phyloP scores from a whole-genome alignment of 1,284 basidiomycete species.

The Baeospora myosura region DNA sequence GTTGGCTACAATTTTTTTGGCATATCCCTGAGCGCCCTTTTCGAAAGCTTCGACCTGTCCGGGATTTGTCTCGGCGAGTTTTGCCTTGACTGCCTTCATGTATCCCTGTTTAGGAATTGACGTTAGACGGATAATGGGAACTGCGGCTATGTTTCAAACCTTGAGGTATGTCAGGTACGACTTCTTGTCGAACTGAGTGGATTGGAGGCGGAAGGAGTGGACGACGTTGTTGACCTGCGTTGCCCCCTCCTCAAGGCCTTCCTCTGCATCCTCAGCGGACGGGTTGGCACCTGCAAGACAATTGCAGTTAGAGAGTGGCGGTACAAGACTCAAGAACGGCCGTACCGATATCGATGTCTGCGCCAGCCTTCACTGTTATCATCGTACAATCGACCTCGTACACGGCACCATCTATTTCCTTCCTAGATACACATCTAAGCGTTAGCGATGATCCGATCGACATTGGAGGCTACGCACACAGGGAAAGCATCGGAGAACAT shows the following conservation, averaged over 20 bases:
- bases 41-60: slow-evolving; percentile 79
- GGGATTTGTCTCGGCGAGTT: slow-evolving; percentile 54
- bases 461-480: no score
- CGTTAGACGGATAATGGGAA: slow-evolving; percentile 1
- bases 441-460: no score
- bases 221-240: slow-evolving; percentile 84
- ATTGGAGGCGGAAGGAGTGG: slow-evolving; percentile 86
- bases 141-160: slow-evolving; percentile 31
- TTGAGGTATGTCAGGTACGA: slow-evolving; percentile 83
- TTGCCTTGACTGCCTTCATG: slow-evolving; percentile 37
- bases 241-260: slow-evolving; percentile 78
- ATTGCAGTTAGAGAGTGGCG: slow-evolving; percentile 4
- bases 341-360: slow-evolving; percentile 87
- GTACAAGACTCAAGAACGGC: slow-evolving; percentile 10
- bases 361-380: slow-evolving; percentile 75
- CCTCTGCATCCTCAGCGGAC: slow-evolving; percentile 84
- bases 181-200: slow-evolving; percentile 91
- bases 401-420: slow-evolving; percentile 76
- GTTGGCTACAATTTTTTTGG: slow-evolving; percentile 85
- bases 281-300: slow-evolving; percentile 71
- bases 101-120: slow-evolving; percentile 29
- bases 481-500: slow-evolving; percentile 94
- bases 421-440: no score
- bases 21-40: slow-evolving; percentile 69
- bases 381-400: slow-evolving; percentile 85